Conservation (phyloP, 352 stramenopile genomes). For the Aphanomyces cochlioides region DNA sequence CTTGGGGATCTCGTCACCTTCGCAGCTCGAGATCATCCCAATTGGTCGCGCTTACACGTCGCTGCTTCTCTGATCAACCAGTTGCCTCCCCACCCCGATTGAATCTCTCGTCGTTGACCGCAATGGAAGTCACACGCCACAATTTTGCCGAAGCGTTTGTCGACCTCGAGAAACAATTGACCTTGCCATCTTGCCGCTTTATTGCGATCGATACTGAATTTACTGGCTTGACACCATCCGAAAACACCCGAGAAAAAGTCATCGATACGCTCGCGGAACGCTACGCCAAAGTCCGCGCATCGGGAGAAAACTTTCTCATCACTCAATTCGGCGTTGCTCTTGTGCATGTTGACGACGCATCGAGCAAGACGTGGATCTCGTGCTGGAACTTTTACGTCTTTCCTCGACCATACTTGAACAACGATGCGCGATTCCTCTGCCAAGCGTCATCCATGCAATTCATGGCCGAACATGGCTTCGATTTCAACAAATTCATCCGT, state of each 20-base stretch:
- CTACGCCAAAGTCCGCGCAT: slow-evolving; percentile 67
- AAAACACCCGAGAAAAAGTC: slow-evolving; percentile 47
- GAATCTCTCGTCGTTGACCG: slow-evolving; percentile 17
- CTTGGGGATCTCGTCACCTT: slow-evolving; percentile 1
- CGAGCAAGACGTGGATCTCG: slow-evolving; percentile 53
- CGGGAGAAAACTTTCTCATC: slow-evolving; percentile 75
- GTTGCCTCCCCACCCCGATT: neutral
- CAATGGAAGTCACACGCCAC: slow-evolving; percentile 80
- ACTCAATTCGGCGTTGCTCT: slow-evolving; percentile 79
- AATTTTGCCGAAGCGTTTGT: slow-evolving; percentile 64
- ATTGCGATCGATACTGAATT: slow-evolving; percentile 83
- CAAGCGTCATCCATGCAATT: slow-evolving; percentile 80
- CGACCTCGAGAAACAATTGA: slow-evolving; percentile 58
- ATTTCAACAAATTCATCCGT: slow-evolving; percentile 84
- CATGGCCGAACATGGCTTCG: slow-evolving; percentile 76
- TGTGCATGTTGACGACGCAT: slow-evolving; percentile 50
- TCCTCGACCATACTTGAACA: slow-evolving; percentile 53
- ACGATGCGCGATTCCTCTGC: slow-evolving; percentile 74
- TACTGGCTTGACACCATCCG: slow-evolving; percentile 65
- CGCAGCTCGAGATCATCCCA: slow-evolving; percentile 1
- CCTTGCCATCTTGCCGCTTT: slow-evolving; percentile 59
- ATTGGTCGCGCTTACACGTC: slow-evolving; percentile 1
- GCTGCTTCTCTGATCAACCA: slow-evolving; percentile 1
- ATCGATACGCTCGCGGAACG: slow-evolving; percentile 72
- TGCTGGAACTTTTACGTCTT: slow-evolving; percentile 89